Conservation (phyloP, 208 protist genomes). For the Leishmania lainsoni region DNA sequence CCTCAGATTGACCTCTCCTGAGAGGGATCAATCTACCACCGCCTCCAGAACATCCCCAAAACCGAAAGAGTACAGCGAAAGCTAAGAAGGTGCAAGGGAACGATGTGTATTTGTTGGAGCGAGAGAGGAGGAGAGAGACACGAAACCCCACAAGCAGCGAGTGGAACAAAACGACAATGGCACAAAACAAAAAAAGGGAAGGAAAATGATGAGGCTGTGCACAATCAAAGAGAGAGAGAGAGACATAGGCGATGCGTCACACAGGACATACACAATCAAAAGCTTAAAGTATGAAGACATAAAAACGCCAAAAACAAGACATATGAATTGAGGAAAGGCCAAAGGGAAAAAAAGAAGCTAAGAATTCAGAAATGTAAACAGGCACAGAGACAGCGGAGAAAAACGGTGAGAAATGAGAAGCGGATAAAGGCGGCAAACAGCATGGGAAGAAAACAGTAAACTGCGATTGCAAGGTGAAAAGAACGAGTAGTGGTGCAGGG, state of each 20-base stretch:
- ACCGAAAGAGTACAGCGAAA: background rate
- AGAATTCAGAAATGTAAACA: background rate
- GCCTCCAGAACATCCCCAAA: background rate
- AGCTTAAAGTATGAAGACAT: slow-evolving; percentile 12
- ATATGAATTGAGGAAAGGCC: background rate
- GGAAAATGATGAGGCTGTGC: background rate
- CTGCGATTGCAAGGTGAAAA: slow-evolving; percentile 6
- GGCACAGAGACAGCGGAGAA: background rate
- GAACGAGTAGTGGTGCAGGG: slow-evolving; percentile 1
- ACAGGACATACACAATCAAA: background rate
- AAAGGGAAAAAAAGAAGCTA: background rate
- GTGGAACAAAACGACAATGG: background rate
- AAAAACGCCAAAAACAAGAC: background rate
- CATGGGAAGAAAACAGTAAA: background rate
- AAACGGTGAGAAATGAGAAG: background rate
- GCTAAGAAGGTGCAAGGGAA: background rate
- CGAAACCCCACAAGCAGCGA: background rate
- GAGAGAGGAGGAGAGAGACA: background rate
- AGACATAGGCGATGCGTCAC: background rate
- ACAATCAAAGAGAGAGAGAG: slow-evolving; percentile 10
- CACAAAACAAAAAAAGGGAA: background rate
- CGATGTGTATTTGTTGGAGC: background rate
- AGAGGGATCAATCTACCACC: background rate
- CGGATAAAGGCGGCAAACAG: background rate
- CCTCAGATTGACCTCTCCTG: background rate